Percentiles rank a stretch among this genome's conserved stretches.
Evolutionary conservation across 345 rosid species (phyloP).

Genomic region (Brassica juncea): DNA sequence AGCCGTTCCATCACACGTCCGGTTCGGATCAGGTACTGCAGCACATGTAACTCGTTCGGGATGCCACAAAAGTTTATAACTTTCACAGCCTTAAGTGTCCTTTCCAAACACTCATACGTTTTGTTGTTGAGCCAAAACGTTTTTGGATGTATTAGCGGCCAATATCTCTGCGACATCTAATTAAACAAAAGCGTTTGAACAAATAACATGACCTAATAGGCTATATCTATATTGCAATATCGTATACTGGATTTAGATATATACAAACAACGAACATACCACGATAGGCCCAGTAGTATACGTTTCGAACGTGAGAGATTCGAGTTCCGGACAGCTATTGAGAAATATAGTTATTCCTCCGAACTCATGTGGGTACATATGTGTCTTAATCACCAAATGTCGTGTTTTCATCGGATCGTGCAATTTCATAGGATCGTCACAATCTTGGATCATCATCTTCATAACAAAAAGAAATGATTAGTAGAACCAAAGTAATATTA

Average conservation of each 20-base stretch:
- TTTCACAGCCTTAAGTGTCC: constrained; percentile 43
- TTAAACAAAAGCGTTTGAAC: background rate
- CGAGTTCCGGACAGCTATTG: constrained; percentile 37
- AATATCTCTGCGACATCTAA: background rate
- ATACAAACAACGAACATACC: constrained; percentile 31
- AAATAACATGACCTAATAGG: background rate
- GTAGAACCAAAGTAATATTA: background rate
- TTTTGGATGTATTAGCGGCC: background rate
- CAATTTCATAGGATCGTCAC: constrained; percentile 35
- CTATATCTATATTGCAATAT: background rate
- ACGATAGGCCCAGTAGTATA: constrained; percentile 21
- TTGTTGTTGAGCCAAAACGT: constrained; percentile 7
- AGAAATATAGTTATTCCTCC: constrained; percentile 52
- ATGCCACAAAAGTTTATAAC: constrained; percentile 37
- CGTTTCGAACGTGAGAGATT: constrained; percentile 46
- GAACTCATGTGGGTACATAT: constrained; percentile 40
- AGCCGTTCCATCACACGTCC: constrained; percentile 38
- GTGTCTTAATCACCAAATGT: constrained; percentile 48
- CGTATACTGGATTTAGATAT: background rate
- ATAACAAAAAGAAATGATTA: background rate
- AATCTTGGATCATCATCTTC: constrained; percentile 38
- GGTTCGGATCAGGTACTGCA: constrained; percentile 25
- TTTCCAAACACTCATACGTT: constrained; percentile 32
- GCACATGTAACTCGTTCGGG: constrained; percentile 13
- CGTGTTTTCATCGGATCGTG: constrained; percentile 28